These are phyloP conservation scores for Amoeboradix gromovi DNA, from an alignment of 371 early-diverging fungal species.

Conservation along the genomic window DNA sequence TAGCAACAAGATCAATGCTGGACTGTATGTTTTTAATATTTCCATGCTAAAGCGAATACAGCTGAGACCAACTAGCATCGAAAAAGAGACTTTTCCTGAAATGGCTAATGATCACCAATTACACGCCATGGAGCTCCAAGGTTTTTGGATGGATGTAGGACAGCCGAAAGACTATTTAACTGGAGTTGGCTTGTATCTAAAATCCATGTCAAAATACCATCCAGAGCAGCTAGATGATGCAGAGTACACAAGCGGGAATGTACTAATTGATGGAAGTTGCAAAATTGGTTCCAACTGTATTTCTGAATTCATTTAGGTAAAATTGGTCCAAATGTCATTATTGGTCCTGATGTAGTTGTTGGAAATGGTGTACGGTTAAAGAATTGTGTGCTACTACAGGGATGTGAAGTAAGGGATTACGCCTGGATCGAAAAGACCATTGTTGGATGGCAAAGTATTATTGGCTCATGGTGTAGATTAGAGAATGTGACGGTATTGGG, in stretches of 20 bases:
- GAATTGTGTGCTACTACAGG: conserved; percentile 66
- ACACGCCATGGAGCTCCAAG: conserved; percentile 67
- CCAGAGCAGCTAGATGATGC: conserved; percentile 15
- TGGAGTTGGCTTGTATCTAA: conserved; percentile 72
- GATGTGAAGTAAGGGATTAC: conserved; percentile 48
- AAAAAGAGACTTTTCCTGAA: conserved; percentile 86
- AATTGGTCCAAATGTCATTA: conserved; percentile 75
- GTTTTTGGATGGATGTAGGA: conserved; percentile 99
- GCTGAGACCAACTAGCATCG: conserved; percentile 76
- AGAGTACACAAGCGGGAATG: conserved; percentile 28
- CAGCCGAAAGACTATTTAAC: conserved; percentile 93
- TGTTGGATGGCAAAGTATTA: conserved; percentile 81
- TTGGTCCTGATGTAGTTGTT: conserved; percentile 68
- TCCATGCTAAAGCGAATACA: conserved; percentile 54
- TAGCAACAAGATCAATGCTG: conserved; percentile 92
- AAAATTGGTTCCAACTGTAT: conserved; percentile 71
- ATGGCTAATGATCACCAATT: conserved; percentile 62
- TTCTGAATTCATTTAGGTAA: too few species aligned
- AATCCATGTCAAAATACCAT: conserved; percentile 34
- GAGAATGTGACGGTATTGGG: not conserved
- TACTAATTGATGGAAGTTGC: conserved; percentile 61
- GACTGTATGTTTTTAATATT: conserved; percentile 91
- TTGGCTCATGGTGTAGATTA: conserved; percentile 30
- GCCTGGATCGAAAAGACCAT: conserved; percentile 70
- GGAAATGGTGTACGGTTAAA: conserved; percentile 80